Evolutionary conservation across 306 rosid genomes (phyloP), one percentile per base, ranked within the genome.

Genomic region (Cucurbita maxima): DNA sequence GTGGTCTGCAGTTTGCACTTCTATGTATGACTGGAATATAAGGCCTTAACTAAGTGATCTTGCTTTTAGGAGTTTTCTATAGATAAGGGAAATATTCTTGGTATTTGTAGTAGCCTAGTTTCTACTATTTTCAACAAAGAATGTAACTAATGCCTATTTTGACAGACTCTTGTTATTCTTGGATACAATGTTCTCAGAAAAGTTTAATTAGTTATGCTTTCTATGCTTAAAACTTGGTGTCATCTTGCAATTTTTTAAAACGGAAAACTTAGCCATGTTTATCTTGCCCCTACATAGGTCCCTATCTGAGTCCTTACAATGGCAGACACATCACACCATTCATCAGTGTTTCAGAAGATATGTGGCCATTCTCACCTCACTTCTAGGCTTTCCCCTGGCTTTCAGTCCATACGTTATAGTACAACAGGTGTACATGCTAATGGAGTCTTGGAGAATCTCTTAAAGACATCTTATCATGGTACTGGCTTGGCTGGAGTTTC

Each of bases 271-370:
- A 25, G n/a, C 63, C 79, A 73, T 62, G 60, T 57, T 74, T 18
- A 25, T 68, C 16, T 68, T 75, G 54, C 51, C 58, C 69, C 18
- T 68, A 69, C 7, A 18, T 78, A 92, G 96, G 88, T 84, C 87
- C 79, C 75, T 67, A 48, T 52, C 72, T 77, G 76, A 75, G 75
- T 34, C 63, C n/a, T 75, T 82, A 82, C 44, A 75, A 92, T 92
- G 98, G 87, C 82, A 11, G 96, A 90, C 84, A 83, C 88, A 72
- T 77, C 69, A 1, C 83, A 79, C 64, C 77, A 86, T 81, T 96
- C 91, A 73, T 88, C 90, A 4, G 80, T 87, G 72, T 84, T 81
- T 82, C 96, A 86, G 84, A 90, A 92, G 87, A 63, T 90, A 66
- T 86, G 81, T 22, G 91, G 90, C 60, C 85, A 85, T 63, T 88